Base-by-base conservation (phyloP, 306 rosid species). In the Betula pendula region DNA sequence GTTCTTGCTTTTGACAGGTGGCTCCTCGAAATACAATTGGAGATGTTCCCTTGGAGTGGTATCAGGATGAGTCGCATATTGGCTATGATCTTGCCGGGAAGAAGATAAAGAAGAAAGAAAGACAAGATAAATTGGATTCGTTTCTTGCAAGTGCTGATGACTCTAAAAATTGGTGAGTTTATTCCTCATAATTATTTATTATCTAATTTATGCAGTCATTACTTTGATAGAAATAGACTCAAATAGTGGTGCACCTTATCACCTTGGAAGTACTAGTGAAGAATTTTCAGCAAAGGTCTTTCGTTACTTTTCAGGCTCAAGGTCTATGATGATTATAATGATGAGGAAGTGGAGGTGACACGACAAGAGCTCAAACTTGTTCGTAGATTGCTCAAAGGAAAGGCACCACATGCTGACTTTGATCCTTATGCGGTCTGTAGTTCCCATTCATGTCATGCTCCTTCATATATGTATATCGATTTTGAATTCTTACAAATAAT, bases 11-110 rank as follows among this genome's bases (percentile, higher is more conserved):
- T 79, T 72, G 1, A 31, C 50, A 94, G 98, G 96, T 87, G 76
- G 88, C 86, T 88, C 91, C 97, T 27, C 89, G 92, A 58, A 95
- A 95, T 80, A 92, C 97, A 0, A n/a, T 90, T 44, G 98, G 98
- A 58, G 88, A 92, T 69, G 97, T 92, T 75, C 97, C 97, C 47
- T 78, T 92, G 89, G 85, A 83, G 70, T 95, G 97, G 97, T 92
- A 92, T 73, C 83, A 76, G 72, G 96, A 92, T 68, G 98, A 95
- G 79, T 83, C 89, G 13, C 98, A 95, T 86, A 88, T 95, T 82
- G 98, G 97, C 78, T 95, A 95, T 77, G 97, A 95, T 75, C 75
- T 87, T 71, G 75, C 81, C 68, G 98, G 98, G 48, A 90, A 89
- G 87, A 95, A 87, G 86, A 88, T 95, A 75, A 85, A 84, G 83